These are phyloP conservation scores for Trifolium dubium DNA, from an alignment of 306 rosid species.

Conservation along the genomic window DNA sequence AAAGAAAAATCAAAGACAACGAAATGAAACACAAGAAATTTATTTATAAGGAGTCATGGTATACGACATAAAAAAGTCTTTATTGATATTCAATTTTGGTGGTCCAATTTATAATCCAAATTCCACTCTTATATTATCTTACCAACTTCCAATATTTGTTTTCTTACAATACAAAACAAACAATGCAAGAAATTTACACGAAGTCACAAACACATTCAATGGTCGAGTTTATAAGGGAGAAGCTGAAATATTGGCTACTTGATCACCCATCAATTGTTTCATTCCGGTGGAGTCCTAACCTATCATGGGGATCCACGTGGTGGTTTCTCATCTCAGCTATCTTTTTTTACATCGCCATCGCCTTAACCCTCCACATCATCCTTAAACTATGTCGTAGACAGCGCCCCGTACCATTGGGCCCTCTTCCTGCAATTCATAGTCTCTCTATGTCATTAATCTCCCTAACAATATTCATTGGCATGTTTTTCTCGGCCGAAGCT, in stretches of 20 bases:
- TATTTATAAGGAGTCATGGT: conserved; percentile 20
- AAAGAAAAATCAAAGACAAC: conserved; percentile 9
- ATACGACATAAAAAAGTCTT: conserved; percentile 1
- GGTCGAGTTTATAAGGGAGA: conserved; percentile 7
- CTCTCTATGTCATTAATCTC: conserved; percentile 59
- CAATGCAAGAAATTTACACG: conserved; percentile 30
- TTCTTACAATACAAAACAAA: background rate
- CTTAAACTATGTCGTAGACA: conserved; percentile 45
- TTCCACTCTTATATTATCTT: background rate
- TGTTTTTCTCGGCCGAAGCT: conserved; percentile 60
- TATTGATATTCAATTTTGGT: conserved; percentile 26
- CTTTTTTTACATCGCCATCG: conserved; percentile 49
- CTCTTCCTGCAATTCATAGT: conserved; percentile 68
- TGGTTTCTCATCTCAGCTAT: conserved; percentile 60
- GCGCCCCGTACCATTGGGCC: conserved; percentile 59
- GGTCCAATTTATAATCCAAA: conserved; percentile 31
- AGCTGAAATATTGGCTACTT: conserved; percentile 52
- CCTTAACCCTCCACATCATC: conserved; percentile 49
- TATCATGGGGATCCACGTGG: conserved; percentile 74
- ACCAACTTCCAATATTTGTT: background rate
- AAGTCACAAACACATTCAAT: conserved; percentile 3
- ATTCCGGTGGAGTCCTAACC: conserved; percentile 78
- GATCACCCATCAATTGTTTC: conserved; percentile 62
- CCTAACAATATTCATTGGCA: conserved; percentile 55
- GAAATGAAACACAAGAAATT: background rate